Conservation (phyloP, 1,284 basidiomycete genomes). For the Cronartium quercuum region DNA sequence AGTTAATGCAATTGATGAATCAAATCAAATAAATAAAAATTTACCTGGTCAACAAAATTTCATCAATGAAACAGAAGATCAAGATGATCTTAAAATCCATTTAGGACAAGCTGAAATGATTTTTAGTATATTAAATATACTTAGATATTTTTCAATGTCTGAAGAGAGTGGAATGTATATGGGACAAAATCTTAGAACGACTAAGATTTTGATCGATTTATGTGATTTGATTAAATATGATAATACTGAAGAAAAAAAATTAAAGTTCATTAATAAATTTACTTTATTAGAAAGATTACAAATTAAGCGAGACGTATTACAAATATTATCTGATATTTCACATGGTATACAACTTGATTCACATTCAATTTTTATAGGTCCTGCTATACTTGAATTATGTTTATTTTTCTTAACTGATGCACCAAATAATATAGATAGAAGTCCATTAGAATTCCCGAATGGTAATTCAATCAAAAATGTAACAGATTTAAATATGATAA, state of each 20-base stretch:
- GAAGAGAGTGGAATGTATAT: slow-evolving; percentile 11
- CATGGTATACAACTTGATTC: slow-evolving; percentile 54
- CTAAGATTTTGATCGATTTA: slow-evolving; percentile 10
- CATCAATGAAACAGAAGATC: slow-evolving; percentile 12
- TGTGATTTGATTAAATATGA: slow-evolving; percentile 7
- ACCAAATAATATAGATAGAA: slow-evolving; percentile 27
- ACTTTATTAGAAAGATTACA: slow-evolving; percentile 55
- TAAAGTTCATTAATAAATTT: no score
- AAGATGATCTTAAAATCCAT: slow-evolving; percentile 1
- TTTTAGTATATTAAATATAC: slow-evolving; percentile 36
- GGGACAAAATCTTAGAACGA: slow-evolving; percentile 4
- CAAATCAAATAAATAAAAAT: not conserved
- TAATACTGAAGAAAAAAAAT: slow-evolving; percentile 1
- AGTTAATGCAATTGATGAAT: slow-evolving; percentile 16
- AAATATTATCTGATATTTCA: slow-evolving; percentile 65
- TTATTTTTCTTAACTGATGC: slow-evolving; percentile 32
- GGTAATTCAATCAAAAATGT: not conserved
- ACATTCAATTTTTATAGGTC: not conserved
- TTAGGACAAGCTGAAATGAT: slow-evolving; percentile 28
- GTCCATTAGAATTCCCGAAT: not conserved
- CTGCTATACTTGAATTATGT: slow-evolving; percentile 1
- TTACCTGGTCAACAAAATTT: not conserved
- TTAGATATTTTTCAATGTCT: slow-evolving; percentile 39
- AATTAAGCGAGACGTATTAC: slow-evolving; percentile 70
- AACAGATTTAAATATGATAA: not conserved